Evolutionary conservation across 2,329 filamentous ascomycete species (phyloP).

Genomic region (Epichloe sylvatica): DNA sequence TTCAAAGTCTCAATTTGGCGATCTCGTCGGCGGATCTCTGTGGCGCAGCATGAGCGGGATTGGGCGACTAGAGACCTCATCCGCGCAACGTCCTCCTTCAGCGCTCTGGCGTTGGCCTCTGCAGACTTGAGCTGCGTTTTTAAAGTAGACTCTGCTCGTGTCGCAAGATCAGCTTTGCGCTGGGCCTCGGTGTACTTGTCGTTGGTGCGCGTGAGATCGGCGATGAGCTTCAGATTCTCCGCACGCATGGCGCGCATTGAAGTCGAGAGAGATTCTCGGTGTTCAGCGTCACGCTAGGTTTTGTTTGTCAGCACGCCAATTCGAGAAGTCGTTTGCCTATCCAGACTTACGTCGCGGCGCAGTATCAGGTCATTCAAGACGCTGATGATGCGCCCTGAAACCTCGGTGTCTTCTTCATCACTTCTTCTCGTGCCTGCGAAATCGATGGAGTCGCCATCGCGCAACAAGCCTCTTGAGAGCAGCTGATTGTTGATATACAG

Average conservation of each 20-base stretch:
- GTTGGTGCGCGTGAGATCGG: constrained; percentile 47
- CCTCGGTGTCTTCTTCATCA: constrained; percentile 40
- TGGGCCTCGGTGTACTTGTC: constrained; percentile 41
- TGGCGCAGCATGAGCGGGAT: constrained; percentile 73
- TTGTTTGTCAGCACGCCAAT: constrained; percentile 5
- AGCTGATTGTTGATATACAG: constrained; percentile 62
- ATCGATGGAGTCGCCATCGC: constrained; percentile 62
- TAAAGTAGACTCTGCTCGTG: constrained; percentile 57
- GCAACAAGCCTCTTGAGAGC: constrained; percentile 48
- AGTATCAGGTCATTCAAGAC: constrained; percentile 88
- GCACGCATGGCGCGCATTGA: constrained; percentile 64
- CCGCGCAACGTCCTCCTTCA: constrained; percentile 72
- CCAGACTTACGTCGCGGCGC: constrained; percentile 57
- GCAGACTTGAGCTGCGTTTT: constrained; percentile 58
- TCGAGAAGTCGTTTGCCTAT: background rate
- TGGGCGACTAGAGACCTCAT: constrained; percentile 71
- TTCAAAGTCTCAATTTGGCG: constrained; percentile 80
- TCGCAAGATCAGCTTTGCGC: constrained; percentile 41
- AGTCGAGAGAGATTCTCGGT: constrained; percentile 68
- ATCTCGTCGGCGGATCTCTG: constrained; percentile 82
- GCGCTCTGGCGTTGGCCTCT: constrained; percentile 57
- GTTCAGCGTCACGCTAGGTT: constrained; percentile 68
- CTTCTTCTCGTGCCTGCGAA: constrained; percentile 60
- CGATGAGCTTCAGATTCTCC: constrained; percentile 59
- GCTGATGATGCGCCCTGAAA: constrained; percentile 79